Conservation (phyloP, 768 basidiomycete genomes). For the Tricholoma terreum region DNA sequence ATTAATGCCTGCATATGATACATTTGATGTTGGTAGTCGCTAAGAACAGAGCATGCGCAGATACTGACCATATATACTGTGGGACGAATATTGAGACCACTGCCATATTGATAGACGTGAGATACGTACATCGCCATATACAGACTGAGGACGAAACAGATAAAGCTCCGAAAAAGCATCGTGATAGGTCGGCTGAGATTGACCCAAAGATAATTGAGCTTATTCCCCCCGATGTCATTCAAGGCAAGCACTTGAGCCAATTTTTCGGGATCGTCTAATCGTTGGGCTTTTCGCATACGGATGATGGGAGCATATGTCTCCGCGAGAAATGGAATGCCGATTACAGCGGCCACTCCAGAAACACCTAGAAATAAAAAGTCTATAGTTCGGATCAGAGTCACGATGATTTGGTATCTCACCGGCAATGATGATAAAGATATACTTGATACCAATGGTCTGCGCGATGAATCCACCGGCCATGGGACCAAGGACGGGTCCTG, state of each 20-base stretch:
- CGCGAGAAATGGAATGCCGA: constrained; percentile 58
- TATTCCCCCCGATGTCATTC: constrained; percentile 28
- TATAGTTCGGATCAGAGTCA: not conserved
- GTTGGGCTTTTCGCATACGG: constrained; percentile 41
- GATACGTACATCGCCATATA: constrained; percentile 65
- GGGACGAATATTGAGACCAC: not conserved
- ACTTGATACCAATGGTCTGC: constrained; percentile 56
- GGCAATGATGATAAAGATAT: constrained; percentile 52
- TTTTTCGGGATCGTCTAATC: constrained; percentile 44
- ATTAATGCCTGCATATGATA: constrained; percentile 44
- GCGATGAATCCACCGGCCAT: constrained; percentile 66
- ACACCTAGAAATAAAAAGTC: constrained; percentile 24
- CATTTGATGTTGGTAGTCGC: not conserved
- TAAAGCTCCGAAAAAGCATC: constrained; percentile 56
- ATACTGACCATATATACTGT: constrained; percentile 50
- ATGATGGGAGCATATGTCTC: constrained; percentile 80
- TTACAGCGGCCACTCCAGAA: constrained; percentile 37
- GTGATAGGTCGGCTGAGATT: constrained; percentile 60
- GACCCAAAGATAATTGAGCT: constrained; percentile 46
- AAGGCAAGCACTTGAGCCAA: constrained; percentile 27
- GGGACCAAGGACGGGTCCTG: constrained; percentile 56
- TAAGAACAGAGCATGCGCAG: too few species aligned
- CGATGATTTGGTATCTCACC: constrained; percentile 20
- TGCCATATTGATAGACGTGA: not conserved
- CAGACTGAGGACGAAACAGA: constrained; percentile 68